Conservation (phyloP, 2,329 filamentous ascomycete genomes). For the Penicillium sp. region DNA sequence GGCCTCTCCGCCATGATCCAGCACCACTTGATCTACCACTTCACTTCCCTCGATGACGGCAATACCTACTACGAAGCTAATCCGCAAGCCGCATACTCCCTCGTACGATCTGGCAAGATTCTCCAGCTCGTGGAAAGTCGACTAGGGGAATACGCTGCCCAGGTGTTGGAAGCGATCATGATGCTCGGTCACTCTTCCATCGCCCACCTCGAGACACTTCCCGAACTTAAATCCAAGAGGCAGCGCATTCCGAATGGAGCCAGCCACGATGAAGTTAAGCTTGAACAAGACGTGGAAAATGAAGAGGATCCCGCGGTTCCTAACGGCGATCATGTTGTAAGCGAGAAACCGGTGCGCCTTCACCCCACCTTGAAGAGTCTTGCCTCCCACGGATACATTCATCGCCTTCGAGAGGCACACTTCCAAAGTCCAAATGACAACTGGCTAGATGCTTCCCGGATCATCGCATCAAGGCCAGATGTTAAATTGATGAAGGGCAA, state of each 20-base stretch:
- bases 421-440: slow-evolving; percentile 45
- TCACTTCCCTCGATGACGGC: slow-evolving; percentile 61
- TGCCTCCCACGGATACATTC: slow-evolving; percentile 44
- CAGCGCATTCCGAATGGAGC: slow-evolving; percentile 26
- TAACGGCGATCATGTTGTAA: slow-evolving; percentile 27
- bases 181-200: slow-evolving; percentile 71
- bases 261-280: slow-evolving; percentile 25
- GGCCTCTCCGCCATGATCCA: slow-evolving; percentile 83
- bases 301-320: slow-evolving; percentile 43
- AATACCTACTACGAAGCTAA: slow-evolving; percentile 82
- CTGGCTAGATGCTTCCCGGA: slow-evolving; percentile 39
- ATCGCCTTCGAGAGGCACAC: slow-evolving; percentile 41
- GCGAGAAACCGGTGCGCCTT: slow-evolving; percentile 29
- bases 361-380: slow-evolving; percentile 42
- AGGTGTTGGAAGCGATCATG: slow-evolving; percentile 72
- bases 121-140: slow-evolving; percentile 71
- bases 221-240: slow-evolving; percentile 33
- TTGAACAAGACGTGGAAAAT: slow-evolving; percentile 25
- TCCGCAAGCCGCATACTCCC: slow-evolving; percentile 72
- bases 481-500: slow-evolving; percentile 41
- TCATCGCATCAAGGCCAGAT: slow-evolving; percentile 32
- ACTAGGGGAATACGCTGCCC: slow-evolving; percentile 71
- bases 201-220: slow-evolving; percentile 45
- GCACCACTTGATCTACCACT: slow-evolving; percentile 79
- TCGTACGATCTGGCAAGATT: slow-evolving; percentile 79